Evolutionary conservation across 2,329 filamentous ascomycete genomes (phyloP), one percentile per base, ranked within the genome.

Genomic region (Diaporthe citrichinensis): DNA sequence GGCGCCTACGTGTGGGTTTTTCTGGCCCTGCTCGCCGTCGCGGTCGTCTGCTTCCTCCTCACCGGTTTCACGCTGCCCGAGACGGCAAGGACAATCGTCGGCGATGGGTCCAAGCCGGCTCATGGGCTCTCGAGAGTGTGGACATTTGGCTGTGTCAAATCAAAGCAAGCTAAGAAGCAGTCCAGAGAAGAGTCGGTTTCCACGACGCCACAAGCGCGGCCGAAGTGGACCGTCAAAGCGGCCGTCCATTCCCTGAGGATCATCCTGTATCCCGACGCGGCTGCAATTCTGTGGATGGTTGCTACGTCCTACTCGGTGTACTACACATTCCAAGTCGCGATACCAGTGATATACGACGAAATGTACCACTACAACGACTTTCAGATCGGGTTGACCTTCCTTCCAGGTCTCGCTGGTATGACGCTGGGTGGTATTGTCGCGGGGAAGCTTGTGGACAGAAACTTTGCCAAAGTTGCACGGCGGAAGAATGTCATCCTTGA

Each of bases 1-100:
- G 71, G 25, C 73, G 91, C 87, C 75, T 84, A 91, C 0, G 89
- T 88, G 23, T 93, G 92, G 92, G 84, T 88, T 71, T 92, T 93
- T 78, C 92, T 90, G 89, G 69, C 55, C 3, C 84, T 92, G 61
- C 84, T 88, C 25, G 90, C 92, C 36, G 80, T 88, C 23, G 83
- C 86, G 28, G 79, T 81, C 2, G 71, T 51, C 17, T 53, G 41
- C 34, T 82, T 84, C 1, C 88, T 88, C 80, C 76, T 90, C 2
- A 85, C 89, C 0, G 87, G 89, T 69, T 78, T 89, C 25, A 71
- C 68, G 8, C 84, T 91, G 7, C 92, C 90, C 0, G 88, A 90
- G 80, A 90, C 88, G 9, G 87, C 86, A 71, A 85, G 88, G 20
- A 86, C 85, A 58, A 85, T 91, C 9, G 90, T 91, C 28, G 44